Evolutionary conservation across 768 basidiomycete genomes (phyloP).

Genomic region (Tulasnella sp.): DNA sequence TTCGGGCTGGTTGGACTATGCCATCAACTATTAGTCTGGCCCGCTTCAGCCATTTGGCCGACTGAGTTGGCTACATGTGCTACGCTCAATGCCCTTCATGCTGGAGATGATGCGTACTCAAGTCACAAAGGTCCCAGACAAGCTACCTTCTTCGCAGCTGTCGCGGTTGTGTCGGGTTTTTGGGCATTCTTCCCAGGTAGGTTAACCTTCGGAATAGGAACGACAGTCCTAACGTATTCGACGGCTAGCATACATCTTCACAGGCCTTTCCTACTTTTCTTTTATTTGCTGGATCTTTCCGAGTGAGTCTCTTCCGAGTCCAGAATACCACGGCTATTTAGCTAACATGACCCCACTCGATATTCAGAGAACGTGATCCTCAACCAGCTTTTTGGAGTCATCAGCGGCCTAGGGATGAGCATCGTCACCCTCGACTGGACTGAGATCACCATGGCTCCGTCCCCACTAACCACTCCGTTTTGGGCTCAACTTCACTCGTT

Average conservation of each 20-base stretch:
- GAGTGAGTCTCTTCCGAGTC: constrained; percentile 1
- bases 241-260: constrained; percentile 78
- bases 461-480: constrained; percentile 83
- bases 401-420: constrained; percentile 82
- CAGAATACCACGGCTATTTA: neutral
- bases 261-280: constrained; percentile 80
- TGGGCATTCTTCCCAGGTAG: constrained; percentile 89
- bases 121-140: constrained; percentile 54
- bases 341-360: neutral
- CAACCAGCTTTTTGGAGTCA: constrained; percentile 88
- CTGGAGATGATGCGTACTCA: constrained; percentile 67
- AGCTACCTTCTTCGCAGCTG: constrained; percentile 76
- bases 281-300: constrained; percentile 84
- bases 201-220: constrained; percentile 33
- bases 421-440: constrained; percentile 92
- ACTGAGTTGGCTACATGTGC: constrained; percentile 90
- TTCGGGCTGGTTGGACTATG: constrained; percentile 90
- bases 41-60: constrained; percentile 98
- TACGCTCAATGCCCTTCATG: constrained; percentile 93
- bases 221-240: neutral
- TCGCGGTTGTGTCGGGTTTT: constrained; percentile 62
- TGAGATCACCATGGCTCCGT: constrained; percentile 64
- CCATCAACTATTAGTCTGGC: constrained; percentile 89
- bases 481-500: constrained; percentile 95
- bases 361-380: constrained; percentile 63